Base-by-base conservation (phyloP, 2,329 filamentous ascomycete species). In the Emericellopsis cladophorae region DNA sequence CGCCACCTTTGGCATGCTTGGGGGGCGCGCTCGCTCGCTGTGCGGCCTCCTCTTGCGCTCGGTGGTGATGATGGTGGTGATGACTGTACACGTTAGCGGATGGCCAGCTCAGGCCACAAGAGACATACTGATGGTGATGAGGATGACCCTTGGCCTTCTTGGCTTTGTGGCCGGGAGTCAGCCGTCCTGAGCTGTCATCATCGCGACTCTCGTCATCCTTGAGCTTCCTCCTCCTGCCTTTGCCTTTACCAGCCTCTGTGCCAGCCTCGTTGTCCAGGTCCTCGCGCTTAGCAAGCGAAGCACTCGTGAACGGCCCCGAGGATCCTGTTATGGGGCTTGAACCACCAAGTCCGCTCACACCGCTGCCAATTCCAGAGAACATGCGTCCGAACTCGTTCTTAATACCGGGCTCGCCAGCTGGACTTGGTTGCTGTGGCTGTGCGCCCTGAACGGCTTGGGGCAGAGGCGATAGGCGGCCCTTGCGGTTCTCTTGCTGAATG, bases 311-410 rank as follows among this genome's bases (percentile, higher is more conserved):
- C 1, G 71, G 66, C 55, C 44, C 66, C 4, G 50, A 49, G 7
- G 61, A 56, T 7, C 41, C 29, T 1, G 69, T 59, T 4, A 68
- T 63, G 2, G 74, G 72, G 49, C 71, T 76, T 12, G 72, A 67
- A 31, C 68, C 61, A 21, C 65, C 66, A 44, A 73, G 66, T 45
- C 61, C 67, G 32, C 61, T 67, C 26, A 73, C 68, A 45, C 68
- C 74, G 48, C 67, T 74, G 44, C 68, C 89, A 49, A 96, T 87
- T n/a, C 90, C 90, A 15, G 86, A 87, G 61, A 95, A 95, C 72
- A 95, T 94, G 46, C 87, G 81, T 23, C 89, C 89, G 56, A 95
- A 89, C 57, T 95, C 90, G 55, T 81, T 93, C 68, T 95, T 95
- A 54, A 95, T 94, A 35, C 84, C 84, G 10, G 87, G 84, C 57